Base-by-base conservation (phyloP, 1,139 yeast species). In the Geotrichum fermentans region DNA sequence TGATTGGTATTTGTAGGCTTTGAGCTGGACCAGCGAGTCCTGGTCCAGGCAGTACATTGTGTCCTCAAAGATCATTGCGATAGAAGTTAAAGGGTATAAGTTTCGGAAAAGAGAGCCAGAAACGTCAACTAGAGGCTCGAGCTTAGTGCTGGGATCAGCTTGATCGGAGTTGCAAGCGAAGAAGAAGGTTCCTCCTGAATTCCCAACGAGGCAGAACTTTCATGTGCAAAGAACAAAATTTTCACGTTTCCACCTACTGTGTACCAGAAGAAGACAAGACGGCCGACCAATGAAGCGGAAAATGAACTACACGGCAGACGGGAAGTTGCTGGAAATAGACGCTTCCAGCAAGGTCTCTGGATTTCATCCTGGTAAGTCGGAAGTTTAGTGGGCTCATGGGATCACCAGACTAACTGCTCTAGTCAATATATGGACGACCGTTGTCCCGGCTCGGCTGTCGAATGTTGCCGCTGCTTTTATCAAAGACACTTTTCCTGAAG, bases 371-470 rank as follows among this genome's bases (percentile, higher is more conserved):
- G 34, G 45, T 42, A 42, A 30, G 45, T 42, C 10, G 26, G 14
- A 13, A 16, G 14, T 20, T 22, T n/a, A n/a, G n/a, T n/a, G n/a
- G n/a, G n/a, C n/a, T n/a, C n/a, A n/a, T n/a, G n/a, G n/a, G n/a
- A n/a, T n/a, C n/a, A n/a, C n/a, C 24, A 14, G 11, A 11, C 16
- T 26, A 39, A 28, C 16, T 20, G 4, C 20, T 41, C n/a, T 32
- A 47, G 47, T 48, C 33, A 41, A 40, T 8, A 51, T 47, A 1
- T 86, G 95, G 94, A 70, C 78, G 1, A 66, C 76, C 4, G 65
- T 65, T 26, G 72, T 80, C 6, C 63, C 71, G 6, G 78, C 83
- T 0, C 62, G 59, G 50, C 61, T 65, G 10, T 74, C 82, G 8
- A 58, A 68, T 11, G 50, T 56, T 29, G 60, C 71, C 13, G 59